Conservation (phyloP, 73 alveolate genomes). For the Paramecium pentaurelia region DNA sequence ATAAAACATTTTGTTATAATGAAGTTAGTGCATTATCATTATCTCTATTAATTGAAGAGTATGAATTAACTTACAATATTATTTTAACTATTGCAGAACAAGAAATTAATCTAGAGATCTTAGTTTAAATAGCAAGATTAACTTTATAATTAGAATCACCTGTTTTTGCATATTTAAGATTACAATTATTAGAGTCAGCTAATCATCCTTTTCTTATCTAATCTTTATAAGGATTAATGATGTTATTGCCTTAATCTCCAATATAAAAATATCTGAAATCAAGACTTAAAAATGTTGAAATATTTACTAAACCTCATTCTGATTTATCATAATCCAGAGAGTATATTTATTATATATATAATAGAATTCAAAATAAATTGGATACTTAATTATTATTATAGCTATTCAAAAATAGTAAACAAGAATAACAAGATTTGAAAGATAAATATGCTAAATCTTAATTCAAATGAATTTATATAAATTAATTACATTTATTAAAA, state of each 20-base stretch:
- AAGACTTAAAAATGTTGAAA: neutral
- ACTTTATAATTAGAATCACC: conserved; percentile 15
- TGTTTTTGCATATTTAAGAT: conserved; percentile 1
- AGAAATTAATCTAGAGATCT: conserved; percentile 6
- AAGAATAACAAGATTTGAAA: neutral
- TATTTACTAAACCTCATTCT: neutral
- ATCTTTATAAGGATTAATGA: conserved; percentile 37
- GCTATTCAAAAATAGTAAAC: neutral
- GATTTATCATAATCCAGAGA: neutral
- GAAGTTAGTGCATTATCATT: conserved; percentile 10
- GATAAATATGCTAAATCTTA: neutral
- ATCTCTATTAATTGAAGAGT: conserved; percentile 15
- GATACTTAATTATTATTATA: neutral
- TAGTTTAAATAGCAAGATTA: neutral
- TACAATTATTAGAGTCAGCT: neutral
- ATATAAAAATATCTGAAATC: neutral
- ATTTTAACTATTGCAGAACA: conserved; percentile 4
- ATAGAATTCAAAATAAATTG: neutral
- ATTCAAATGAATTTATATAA: neutral
- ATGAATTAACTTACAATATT: conserved; percentile 26
- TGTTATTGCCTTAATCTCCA: conserved; percentile 21
- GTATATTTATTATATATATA: neutral
- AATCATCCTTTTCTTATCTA: conserved; percentile 4
- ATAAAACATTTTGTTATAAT: conserved; percentile 32
- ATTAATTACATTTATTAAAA: neutral